Evolutionary conservation across 352 stramenopile genomes (phyloP), one percentile per base, ranked within the genome.

Genomic region (Globisporangium parvum): DNA sequence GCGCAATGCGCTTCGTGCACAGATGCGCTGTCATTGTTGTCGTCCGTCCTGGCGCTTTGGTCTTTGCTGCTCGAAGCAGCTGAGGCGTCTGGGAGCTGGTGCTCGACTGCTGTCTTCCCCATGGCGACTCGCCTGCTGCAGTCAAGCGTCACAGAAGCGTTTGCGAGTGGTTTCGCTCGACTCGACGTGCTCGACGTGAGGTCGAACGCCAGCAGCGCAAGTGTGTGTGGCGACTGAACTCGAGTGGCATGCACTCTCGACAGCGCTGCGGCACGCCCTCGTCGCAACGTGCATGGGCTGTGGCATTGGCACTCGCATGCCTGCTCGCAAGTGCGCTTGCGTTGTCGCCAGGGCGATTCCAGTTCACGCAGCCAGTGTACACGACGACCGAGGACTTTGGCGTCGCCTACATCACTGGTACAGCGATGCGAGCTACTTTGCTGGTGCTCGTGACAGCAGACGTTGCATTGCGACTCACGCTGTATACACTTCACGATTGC

Each of bases 351-450:
- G 80, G 80, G 5, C 66, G 80, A 14, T 73, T 88, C 62, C 80
- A 88, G 54, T 91, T 91, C 40, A 51, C 59, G 9, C 66, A 85
- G 49, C 47, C 69, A 8, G n/a, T 69, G 12, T 91, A 87, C 55
- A 69, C 60, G 24, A 85, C 77, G 21, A 80, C 71, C 0, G 61
- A 79, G 50, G 76, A 87, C 44, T 87, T 88, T 59, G 80, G 80
- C 18, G 75, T 91, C 35, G 80, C 77, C 0, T 75, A 80, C 20
- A 61, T 86, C 39, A 75, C 73, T 15, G 69, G 71, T 78, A 57
- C 35, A n/a, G n/a, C n/a, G n/a, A n/a, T n/a, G n/a, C n/a, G n/a
- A n/a, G n/a, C n/a, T n/a, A n/a, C n/a, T n/a, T 17, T 28, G 33
- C 20, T 54, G 2, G 23, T 46, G 6, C 33, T 42, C 23, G 35